phyloP scores from a whole-genome alignment of 768 basidiomycete species.

The Suillus brevipes region DNA sequence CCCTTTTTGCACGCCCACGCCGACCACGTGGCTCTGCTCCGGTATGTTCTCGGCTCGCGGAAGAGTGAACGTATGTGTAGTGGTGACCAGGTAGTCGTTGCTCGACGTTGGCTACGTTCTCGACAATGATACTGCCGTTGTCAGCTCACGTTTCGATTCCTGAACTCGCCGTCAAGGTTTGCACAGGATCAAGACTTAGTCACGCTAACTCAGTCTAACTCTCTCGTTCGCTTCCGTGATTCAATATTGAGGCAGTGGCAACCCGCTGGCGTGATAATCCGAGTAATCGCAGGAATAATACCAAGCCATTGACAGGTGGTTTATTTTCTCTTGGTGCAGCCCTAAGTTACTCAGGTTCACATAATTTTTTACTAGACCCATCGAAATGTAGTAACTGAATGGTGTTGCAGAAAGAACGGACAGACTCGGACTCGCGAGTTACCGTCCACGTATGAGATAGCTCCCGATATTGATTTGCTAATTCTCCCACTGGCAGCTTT shows the following conservation, averaged over 20 bases:
- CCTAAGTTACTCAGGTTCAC: neutral
- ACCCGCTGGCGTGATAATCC: neutral
- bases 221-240: conserved; percentile 3
- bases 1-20: neutral
- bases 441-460: neutral
- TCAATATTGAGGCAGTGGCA: neutral
- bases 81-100: neutral
- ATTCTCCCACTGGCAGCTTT: neutral
- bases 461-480: neutral
- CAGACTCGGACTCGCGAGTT: neutral
- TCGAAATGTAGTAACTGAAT: neutral
- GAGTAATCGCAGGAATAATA: neutral
- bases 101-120: neutral
- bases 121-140: neutral
- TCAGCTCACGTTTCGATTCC: neutral
- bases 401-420: neutral
- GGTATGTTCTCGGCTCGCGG: neutral
- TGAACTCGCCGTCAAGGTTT: conserved; percentile 1
- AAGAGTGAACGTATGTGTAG: neutral
- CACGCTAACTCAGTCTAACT: no score
- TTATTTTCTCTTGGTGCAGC: neutral
- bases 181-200: conserved; percentile 1
- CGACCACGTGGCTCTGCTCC: neutral
- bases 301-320: neutral
- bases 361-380: neutral